phyloP scores from a whole-genome alignment of 495 filamentous ascomycete genomes.

The Tuber brumale region DNA sequence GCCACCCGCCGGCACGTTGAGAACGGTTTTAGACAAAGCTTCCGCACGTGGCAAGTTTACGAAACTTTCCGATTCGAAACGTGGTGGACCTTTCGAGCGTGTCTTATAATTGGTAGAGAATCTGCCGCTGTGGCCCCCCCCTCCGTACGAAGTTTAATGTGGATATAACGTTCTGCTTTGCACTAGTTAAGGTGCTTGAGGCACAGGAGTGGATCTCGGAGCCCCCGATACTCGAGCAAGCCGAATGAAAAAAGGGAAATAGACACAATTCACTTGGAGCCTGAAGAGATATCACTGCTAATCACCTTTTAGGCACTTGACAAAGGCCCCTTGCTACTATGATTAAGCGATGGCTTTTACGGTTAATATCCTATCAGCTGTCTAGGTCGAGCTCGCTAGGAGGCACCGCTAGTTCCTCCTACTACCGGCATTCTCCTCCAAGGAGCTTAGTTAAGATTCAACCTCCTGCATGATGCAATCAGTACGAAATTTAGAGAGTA shows the following conservation, averaged over 20 bases:
- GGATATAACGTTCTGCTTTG: background rate
- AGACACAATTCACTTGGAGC: background rate
- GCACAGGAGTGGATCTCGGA: background rate
- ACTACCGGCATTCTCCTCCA: background rate
- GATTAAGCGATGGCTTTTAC: background rate
- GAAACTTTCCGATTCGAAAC: background rate
- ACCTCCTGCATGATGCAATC: background rate
- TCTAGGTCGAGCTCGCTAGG: background rate
- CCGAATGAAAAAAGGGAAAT: background rate
- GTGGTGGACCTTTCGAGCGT: background rate
- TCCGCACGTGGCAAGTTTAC: background rate
- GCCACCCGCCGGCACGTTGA: background rate
- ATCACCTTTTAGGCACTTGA: background rate
- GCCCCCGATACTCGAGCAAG: background rate
- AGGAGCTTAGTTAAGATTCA: background rate
- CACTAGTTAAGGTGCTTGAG: background rate
- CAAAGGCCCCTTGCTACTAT: background rate
- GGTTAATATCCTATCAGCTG: background rate
- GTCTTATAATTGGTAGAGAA: background rate
- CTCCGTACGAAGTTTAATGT: background rate
- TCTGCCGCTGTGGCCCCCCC: background rate
- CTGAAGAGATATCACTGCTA: background rate
- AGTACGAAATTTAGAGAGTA: background rate
- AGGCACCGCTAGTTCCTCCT: background rate
- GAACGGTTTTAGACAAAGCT: background rate